These are phyloP conservation scores for Kazachstania taianensis DNA, from an alignment of 805 yeast genomes.

Conservation along the genomic window DNA sequence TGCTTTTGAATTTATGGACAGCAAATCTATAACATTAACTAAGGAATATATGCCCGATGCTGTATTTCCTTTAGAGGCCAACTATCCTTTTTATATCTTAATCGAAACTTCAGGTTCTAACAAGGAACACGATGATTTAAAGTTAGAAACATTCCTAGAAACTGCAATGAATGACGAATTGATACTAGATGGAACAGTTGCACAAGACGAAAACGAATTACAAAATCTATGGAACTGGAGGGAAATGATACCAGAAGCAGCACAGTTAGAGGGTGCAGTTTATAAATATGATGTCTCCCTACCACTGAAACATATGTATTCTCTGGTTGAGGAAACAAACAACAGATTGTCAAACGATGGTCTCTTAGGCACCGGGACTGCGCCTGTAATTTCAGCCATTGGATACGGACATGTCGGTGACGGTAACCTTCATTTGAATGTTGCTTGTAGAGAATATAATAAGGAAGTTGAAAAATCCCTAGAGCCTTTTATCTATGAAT, in stretches of 20 bases:
- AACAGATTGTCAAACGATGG: conserved; percentile 45
- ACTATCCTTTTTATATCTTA: conserved; percentile 80
- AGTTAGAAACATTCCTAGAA: conserved; percentile 77
- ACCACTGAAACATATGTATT: conserved; percentile 73
- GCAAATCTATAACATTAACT: conserved; percentile 55
- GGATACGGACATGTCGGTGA: conserved; percentile 99
- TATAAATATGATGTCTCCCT: conserved; percentile 94
- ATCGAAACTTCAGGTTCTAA: conserved; percentile 96
- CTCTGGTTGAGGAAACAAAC: conserved; percentile 70
- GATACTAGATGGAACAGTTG: conserved; percentile 89
- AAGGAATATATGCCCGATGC: conserved; percentile 39
- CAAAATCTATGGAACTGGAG: conserved; percentile 89
- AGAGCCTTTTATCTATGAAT: conserved; percentile 94
- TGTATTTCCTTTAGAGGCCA: conserved; percentile 68
- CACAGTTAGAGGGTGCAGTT: conserved; percentile 81
- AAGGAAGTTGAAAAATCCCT: conserved; percentile 68
- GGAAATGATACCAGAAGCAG: conserved; percentile 86
- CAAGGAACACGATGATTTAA: conserved; percentile 86
- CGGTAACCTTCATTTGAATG: conserved; percentile 90
- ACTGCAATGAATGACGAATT: conserved; percentile 72
- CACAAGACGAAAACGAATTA: conserved; percentile 88
- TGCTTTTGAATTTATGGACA: conserved; percentile 92
- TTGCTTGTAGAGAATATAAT: conserved; percentile 75
- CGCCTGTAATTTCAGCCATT: conserved; percentile 77
- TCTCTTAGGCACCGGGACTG: conserved; percentile 43